Evolutionary conservation across 2,329 filamentous ascomycete species (phyloP).

Genomic region (Dothideomycetes sp.): DNA sequence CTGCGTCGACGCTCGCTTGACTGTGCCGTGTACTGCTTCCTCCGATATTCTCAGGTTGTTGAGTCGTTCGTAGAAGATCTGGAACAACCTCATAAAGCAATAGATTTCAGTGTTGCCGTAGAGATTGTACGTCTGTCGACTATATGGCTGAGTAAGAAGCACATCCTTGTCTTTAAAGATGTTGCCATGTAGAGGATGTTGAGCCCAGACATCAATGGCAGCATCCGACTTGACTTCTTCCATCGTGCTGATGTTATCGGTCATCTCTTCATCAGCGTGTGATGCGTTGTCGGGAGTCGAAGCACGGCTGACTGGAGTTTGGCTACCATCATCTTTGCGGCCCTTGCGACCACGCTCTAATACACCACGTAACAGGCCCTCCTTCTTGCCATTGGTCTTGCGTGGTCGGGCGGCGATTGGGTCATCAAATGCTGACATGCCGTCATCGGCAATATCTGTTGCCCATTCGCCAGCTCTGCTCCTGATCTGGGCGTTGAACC

Average conservation of each 20-base stretch:
- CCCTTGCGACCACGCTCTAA: constrained; percentile 65
- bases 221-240: constrained; percentile 22
- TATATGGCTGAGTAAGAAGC: constrained; percentile 68
- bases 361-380: constrained; percentile 71
- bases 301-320: constrained; percentile 71
- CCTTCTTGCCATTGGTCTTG: constrained; percentile 57
- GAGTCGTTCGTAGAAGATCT: constrained; percentile 79
- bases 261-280: constrained; percentile 63
- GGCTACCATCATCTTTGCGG: constrained; percentile 63
- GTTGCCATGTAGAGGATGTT: constrained; percentile 44
- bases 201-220: constrained; percentile 53
- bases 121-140: constrained; percentile 72
- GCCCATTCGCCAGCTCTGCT: constrained; percentile 26
- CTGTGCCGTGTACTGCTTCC: constrained; percentile 59
- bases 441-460: constrained; percentile 68
- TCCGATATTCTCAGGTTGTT: constrained; percentile 73
- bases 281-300: constrained; percentile 78
- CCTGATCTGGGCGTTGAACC: constrained; percentile 58
- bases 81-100: constrained; percentile 89
- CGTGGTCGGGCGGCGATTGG: constrained; percentile 59
- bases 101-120: constrained; percentile 88
- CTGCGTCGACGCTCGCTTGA: constrained; percentile 58
- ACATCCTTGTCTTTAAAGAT: constrained; percentile 53
- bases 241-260: constrained; percentile 26
- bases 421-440: constrained; percentile 53